Percentiles rank a stretch among this genome's conserved stretches.
Conservation (phyloP, 23 red algal species). For the Agarophyton chilense region DNA sequence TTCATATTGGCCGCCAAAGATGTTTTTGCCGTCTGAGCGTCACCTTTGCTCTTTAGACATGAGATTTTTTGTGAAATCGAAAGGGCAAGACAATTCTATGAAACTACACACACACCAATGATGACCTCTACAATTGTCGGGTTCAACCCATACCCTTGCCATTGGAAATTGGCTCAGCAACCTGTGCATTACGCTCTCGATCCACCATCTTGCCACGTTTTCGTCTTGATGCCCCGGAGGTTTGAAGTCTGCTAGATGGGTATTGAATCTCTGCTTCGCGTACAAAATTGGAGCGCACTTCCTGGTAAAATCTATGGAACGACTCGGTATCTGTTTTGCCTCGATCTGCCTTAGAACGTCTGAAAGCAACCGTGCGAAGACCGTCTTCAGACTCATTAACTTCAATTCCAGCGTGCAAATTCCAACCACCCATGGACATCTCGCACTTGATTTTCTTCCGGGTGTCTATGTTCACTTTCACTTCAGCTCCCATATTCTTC, state of each 20-base stretch:
- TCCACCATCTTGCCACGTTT: slow-evolving; percentile 26
- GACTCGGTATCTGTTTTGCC: slow-evolving; percentile 60
- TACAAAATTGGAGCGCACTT: slow-evolving; percentile 39
- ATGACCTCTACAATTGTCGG: no score
- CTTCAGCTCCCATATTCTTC: slow-evolving; percentile 51
- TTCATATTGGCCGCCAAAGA: no score
- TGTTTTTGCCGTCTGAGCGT: no score
- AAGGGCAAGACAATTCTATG: no score
- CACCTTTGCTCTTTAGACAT: no score
- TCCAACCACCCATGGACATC: slow-evolving; percentile 5
- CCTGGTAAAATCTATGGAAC: slow-evolving; percentile 47
- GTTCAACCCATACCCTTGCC: slow-evolving; percentile 2
- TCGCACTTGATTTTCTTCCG: slow-evolving; percentile 55
- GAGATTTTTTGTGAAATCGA: no score
- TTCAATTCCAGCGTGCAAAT: slow-evolving; percentile 49
- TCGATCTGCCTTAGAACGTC: slow-evolving; percentile 45
- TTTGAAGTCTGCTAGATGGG: slow-evolving; percentile 12
- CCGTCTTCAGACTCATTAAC: slow-evolving; percentile 43
- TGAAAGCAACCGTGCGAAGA: slow-evolving; percentile 32
- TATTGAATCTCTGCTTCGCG: slow-evolving; percentile 35
- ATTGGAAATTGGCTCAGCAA: background rate
- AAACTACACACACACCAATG: no score
- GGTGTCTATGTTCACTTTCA: slow-evolving; percentile 54
- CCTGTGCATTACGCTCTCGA: background rate
- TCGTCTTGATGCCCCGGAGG: background rate